Base-by-base conservation (phyloP, 169 alveolate species). In the Cryptosporidium parvum region DNA sequence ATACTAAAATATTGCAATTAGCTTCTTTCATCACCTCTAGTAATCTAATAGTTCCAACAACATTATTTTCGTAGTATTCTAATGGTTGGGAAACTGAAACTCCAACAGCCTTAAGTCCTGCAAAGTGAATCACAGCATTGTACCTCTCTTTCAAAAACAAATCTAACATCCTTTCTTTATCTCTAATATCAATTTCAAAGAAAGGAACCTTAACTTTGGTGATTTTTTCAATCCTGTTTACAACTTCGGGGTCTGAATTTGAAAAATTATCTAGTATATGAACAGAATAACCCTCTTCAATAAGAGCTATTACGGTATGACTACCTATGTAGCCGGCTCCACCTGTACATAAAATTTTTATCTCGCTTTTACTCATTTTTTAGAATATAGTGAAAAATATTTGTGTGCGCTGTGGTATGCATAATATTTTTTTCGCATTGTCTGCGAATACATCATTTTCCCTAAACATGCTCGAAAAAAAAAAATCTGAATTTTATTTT, bases 321-420 rank as follows among this genome's bases (percentile, higher is more conserved):
- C 97, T 93, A 84, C 99, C 99, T 68, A 97, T 97, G 91, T 96
- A 97, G 45, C 99, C 99, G 21, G 94, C 91, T 9, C 98, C 99
- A 53, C 99, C 99, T 8, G 98, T 96, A 71, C 97, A 94, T 29
- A 96, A 58, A 33, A 91, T 62, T 58, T 71, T 85, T 72, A 56
- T 58, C 29, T 75, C 65, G 23, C 51, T 23, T 45, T 87, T 80
- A 42, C 21, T 84, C 87, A 70, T 68, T 67, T 70, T 69, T 37
- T 10, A 59, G 35, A 51, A n/a, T 37, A 10, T 70, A 14, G 23
- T 16, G 7, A 23, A 35, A 16, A 56, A 14, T 56, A 4, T 75
- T 48, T 70, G 85, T 56, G 67, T 71, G 85, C 69, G 31, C 7
- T 51, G 48, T 2, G 21, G 31, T 33, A 59, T 65, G 33, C 48